Percentiles rank a stretch among this genome's conserved stretches.
phyloP scores from a whole-genome alignment of 2,329 filamentous ascomycete species.

The Colletotrichum gigasporum region DNA sequence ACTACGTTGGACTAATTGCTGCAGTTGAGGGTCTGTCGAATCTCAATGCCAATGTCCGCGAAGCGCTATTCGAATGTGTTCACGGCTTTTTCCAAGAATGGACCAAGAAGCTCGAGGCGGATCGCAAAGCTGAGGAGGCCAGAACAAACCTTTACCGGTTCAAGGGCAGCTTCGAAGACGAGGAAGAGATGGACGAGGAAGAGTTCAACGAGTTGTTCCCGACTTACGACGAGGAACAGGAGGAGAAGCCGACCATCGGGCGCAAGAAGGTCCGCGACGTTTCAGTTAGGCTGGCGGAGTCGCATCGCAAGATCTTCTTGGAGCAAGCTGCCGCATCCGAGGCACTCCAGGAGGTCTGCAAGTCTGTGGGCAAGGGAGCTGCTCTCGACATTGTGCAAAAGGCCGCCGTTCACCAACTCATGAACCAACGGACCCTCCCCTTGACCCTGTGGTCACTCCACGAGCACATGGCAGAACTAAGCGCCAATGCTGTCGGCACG shows the following conservation, averaged over 20 bases:
- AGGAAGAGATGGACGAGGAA: slow-evolving; percentile 77
- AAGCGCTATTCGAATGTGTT: slow-evolving; percentile 72
- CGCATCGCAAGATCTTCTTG: slow-evolving; percentile 66
- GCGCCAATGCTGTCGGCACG: slow-evolving; percentile 44
- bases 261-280: slow-evolving; percentile 59
- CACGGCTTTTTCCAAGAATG: slow-evolving; percentile 81
- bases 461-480: slow-evolving; percentile 61
- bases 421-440: slow-evolving; percentile 69
- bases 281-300: slow-evolving; percentile 68
- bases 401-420: slow-evolving; percentile 39
- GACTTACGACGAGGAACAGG: slow-evolving; percentile 68
- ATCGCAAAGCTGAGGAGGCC: slow-evolving; percentile 78
- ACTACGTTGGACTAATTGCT: slow-evolving; percentile 54
- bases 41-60: slow-evolving; percentile 54
- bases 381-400: slow-evolving; percentile 38
- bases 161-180: slow-evolving; percentile 78
- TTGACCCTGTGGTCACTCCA: slow-evolving; percentile 72
- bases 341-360: slow-evolving; percentile 56
- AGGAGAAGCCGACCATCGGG: slow-evolving; percentile 43
- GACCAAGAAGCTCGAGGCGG: slow-evolving; percentile 78
- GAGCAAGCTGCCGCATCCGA: slow-evolving; percentile 48
- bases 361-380: slow-evolving; percentile 51
- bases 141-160: slow-evolving; percentile 86
- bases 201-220: slow-evolving; percentile 88
- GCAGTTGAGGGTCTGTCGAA: slow-evolving; percentile 57